Conservation (phyloP, 2,329 filamentous ascomycete species). For the Microsporum ferrugineum region DNA sequence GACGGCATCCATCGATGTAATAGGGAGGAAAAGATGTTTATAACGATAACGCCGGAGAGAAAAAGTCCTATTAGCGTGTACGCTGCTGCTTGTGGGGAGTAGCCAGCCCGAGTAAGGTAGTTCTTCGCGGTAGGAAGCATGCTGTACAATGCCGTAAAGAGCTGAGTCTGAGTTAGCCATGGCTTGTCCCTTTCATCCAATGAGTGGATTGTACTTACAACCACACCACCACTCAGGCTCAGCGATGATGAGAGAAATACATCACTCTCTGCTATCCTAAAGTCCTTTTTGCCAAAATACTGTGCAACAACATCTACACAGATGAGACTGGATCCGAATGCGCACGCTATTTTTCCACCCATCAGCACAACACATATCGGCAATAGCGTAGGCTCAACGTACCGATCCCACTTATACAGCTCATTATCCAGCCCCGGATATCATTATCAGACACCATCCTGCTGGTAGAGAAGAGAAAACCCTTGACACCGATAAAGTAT, state of each 20-base stretch:
- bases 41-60: slow-evolving; percentile 37
- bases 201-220: slow-evolving; percentile 52
- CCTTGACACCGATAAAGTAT: background rate
- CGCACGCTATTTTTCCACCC: slow-evolving; percentile 33
- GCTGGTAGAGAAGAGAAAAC: background rate
- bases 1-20: slow-evolving; percentile 40
- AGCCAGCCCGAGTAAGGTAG: slow-evolving; percentile 61
- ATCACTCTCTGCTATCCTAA: slow-evolving; percentile 82
- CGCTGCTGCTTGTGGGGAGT: slow-evolving; percentile 53
- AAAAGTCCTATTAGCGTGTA: slow-evolving; percentile 38
- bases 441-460: slow-evolving; percentile 51
- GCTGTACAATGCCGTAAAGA: slow-evolving; percentile 83
- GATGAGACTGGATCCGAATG: slow-evolving; percentile 71
- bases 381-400: slow-evolving; percentile 13
- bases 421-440: slow-evolving; percentile 86
- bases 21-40: slow-evolving; percentile 35
- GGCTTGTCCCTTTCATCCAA: background rate
- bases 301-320: slow-evolving; percentile 72
- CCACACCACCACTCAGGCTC: slow-evolving; percentile 88
- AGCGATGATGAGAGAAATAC: slow-evolving; percentile 76
- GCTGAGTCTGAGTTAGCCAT: slow-evolving; percentile 38
- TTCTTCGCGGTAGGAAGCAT: slow-evolving; percentile 80
- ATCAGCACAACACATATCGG: background rate
- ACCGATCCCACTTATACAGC: slow-evolving; percentile 68
- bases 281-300: slow-evolving; percentile 62